Evolutionary conservation across 2,329 filamentous ascomycete genomes (phyloP), one percentile per base, ranked within the genome.

Genomic region (Colletotrichum plurivorum): DNA sequence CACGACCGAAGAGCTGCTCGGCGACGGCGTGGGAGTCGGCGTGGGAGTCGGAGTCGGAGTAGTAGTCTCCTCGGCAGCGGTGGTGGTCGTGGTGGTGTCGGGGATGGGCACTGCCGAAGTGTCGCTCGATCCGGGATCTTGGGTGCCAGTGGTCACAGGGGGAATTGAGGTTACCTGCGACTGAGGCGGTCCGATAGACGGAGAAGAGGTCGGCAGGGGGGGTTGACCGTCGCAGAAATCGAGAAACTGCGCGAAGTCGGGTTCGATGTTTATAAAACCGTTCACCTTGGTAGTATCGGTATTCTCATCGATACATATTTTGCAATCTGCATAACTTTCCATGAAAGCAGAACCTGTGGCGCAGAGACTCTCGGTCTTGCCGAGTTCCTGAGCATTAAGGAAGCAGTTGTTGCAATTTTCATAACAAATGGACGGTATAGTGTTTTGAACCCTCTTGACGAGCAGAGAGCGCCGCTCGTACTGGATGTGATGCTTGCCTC

Each of bases 341-440:
- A 56, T 53, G 77, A 89, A 92, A 0, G 76, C 66, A 0, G 86
- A 87, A 7, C 58, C 75, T 0, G 58, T 0, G 0, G 61, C 71
- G 74, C 90, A 92, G 1, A 91, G 82, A 0, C 53, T 72, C 0
- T 79, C 69, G 0, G 75, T 76, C 73, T 89, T 88, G 27, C 90
- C 90, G 1, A 80, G 70, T 0, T 68, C 72, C 63, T 87, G 80
- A 0, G 80, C 87, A 72, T 87, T 84, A 3, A 83, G 51, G 41
- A 76, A 81, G 16, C 83, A 83, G 36, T 83, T 80, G 71, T 90
- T 85, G 76, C 90, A 93, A 0, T 73, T 53, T 5, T 78, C 78
- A 70, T 77, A 91, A 76, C 90, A 93, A 4, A 80, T 52, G 0
- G 82, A 61, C 0, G 89, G 88, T 0, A 81, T 49, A 1, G 80